Conservation (phyloP, 2,329 filamentous ascomycete species). For the Dothistroma pini region DNA sequence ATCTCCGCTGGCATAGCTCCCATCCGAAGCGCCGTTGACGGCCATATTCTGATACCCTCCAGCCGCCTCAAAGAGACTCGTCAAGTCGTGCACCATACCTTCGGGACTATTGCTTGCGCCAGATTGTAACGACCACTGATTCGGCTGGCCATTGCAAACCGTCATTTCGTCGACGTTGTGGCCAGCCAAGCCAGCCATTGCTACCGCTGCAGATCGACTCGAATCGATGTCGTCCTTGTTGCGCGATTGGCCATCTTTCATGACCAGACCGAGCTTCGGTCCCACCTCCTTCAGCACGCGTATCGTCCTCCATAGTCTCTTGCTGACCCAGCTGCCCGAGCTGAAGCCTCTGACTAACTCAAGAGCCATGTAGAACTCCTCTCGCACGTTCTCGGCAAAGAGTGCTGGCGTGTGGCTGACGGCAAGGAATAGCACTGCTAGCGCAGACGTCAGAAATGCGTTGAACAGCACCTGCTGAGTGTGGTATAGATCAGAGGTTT, state of each 20-base stretch:
- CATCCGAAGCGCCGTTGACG: conserved; percentile 7
- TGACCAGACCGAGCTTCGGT: conserved; percentile 60
- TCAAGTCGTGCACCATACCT: conserved; percentile 60
- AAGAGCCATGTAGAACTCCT: conserved; percentile 76
- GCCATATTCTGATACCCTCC: conserved; percentile 44
- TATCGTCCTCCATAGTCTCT: conserved; percentile 70
- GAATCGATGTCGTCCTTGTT: conserved; percentile 48
- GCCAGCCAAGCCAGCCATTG: conserved; percentile 63
- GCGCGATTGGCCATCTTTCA: conserved; percentile 21
- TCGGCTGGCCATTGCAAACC: conserved; percentile 39
- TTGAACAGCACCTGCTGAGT: conserved; percentile 74
- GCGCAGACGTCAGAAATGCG: conserved; percentile 71
- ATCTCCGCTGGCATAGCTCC: conserved; percentile 28
- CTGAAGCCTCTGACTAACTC: conserved; percentile 71
- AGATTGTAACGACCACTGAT: conserved; percentile 21
- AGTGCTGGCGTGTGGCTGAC: conserved; percentile 70
- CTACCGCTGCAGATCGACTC: conserved; percentile 60
- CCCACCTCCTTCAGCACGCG: conserved; percentile 68
- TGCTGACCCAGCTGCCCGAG: conserved; percentile 66
- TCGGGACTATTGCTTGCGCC: conserved; percentile 54
- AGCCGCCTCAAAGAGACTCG: conserved; percentile 61
- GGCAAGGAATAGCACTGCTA: conserved; percentile 72
- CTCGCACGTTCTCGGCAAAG: conserved; percentile 64
- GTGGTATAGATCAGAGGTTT: conserved; percentile 67
- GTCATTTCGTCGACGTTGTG: conserved; percentile 58